phyloP scores from a whole-genome alignment of 345 rosid species.

The Dovyalis caffra region DNA sequence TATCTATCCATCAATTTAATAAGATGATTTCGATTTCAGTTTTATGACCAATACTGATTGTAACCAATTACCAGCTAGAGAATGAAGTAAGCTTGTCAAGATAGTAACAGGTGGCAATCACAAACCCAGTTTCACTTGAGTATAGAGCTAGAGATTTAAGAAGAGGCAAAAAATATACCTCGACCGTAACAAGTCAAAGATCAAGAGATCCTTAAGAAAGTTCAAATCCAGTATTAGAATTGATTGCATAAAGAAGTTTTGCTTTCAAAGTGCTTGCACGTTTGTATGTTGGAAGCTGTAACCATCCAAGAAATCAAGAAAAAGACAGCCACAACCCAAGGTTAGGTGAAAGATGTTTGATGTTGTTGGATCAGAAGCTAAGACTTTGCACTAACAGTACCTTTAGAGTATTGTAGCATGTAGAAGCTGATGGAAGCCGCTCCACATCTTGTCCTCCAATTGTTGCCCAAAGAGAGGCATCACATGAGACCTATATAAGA shows the following conservation, averaged over 20 bases:
- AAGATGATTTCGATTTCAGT: conserved; percentile 4
- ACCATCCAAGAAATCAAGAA: conserved; percentile 29
- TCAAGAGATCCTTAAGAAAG: conserved; percentile 58
- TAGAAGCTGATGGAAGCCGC: conserved; percentile 97
- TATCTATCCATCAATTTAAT: conserved; percentile 3
- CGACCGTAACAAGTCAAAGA: background rate
- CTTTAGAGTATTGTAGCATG: conserved; percentile 99
- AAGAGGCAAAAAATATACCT: conserved; percentile 12
- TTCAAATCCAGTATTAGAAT: conserved; percentile 93
- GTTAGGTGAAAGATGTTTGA: conserved; percentile 1
- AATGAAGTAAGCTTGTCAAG: no score
- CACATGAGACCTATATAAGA: conserved; percentile 69
- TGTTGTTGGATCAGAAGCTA: background rate
- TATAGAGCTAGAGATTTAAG: background rate
- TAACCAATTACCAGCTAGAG: no score
- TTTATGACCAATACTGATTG: no score
- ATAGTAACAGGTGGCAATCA: background rate
- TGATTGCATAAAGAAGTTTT: conserved; percentile 92
- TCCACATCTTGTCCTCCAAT: conserved; percentile 96
- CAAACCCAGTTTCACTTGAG: background rate
- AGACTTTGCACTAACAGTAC: conserved; percentile 28
- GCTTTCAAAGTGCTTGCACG: conserved; percentile 85
- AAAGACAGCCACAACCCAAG: background rate
- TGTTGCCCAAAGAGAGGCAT: conserved; percentile 86
- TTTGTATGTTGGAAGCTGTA: conserved; percentile 94